These are phyloP conservation scores for Fraxinus greggii DNA, from an alignment of 305 asterid species.

Conservation along the genomic window DNA sequence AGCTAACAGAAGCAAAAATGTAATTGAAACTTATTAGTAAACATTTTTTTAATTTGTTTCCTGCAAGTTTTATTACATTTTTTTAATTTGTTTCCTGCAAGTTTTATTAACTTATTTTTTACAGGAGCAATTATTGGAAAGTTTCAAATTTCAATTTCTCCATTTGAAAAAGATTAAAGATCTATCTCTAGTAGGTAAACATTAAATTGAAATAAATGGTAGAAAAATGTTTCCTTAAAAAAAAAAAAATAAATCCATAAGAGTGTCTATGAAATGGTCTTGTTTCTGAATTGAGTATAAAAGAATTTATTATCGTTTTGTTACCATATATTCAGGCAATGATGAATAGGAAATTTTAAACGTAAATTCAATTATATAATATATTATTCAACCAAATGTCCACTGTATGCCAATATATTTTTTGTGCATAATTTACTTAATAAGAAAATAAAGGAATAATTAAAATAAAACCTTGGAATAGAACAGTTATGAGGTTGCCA, in stretches of 20 bases:
- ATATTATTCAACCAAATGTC: not conserved
- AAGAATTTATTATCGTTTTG: not conserved
- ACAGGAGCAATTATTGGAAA: not conserved
- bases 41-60: not conserved
- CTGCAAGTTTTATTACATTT: too few species aligned
- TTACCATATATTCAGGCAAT: not conserved
- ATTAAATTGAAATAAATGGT: not conserved
- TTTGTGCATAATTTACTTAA: not conserved
- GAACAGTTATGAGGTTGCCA: slow-evolving; percentile 77
- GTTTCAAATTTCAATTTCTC: not conserved
- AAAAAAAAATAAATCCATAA: not conserved
- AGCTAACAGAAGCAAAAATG: not conserved
- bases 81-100: not conserved
- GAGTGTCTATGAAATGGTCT: not conserved
- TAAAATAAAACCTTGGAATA: slow-evolving; percentile 46
- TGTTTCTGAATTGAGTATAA: not conserved
- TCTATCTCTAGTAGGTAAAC: not conserved
- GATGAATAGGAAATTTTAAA: not conserved
- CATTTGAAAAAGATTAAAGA: not conserved
- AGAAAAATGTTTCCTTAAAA: not conserved
- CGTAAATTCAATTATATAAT: not conserved
- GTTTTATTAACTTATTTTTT: not conserved
- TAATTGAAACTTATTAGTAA: not conserved
- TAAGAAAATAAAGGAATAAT: not conserved
- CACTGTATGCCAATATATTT: not conserved